These are phyloP conservation scores for Dicorynia guianensis DNA, from an alignment of 306 rosid species.

Conservation along the genomic window DNA sequence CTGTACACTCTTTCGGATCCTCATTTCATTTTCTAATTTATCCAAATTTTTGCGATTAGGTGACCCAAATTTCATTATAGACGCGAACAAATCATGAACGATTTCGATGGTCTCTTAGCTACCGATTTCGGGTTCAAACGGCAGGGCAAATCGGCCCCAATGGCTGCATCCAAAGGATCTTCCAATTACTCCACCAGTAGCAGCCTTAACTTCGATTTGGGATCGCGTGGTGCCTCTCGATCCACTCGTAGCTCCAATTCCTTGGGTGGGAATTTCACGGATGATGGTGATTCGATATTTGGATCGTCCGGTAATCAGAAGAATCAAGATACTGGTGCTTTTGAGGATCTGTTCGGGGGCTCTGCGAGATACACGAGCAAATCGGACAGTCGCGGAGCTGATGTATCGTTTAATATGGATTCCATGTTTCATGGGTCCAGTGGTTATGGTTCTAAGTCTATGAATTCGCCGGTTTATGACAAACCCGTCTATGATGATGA, in stretches of 20 bases:
- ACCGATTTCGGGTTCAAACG: conserved; percentile 80
- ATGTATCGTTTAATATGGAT: conserved; percentile 61
- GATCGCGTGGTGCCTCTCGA: conserved; percentile 54
- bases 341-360: conserved; percentile 63
- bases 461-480: conserved; percentile 66
- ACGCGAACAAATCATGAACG: conserved; percentile 59
- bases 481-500: conserved; percentile 86
- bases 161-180: conserved; percentile 66
- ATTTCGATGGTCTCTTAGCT: conserved; percentile 83
- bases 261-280: conserved; percentile 46
- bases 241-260: conserved; percentile 60
- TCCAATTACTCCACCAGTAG: conserved; percentile 43
- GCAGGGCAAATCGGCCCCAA: conserved; percentile 78
- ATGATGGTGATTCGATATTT: conserved; percentile 58
- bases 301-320: conserved; percentile 45
- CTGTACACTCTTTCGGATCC: background rate
- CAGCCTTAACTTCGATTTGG: conserved; percentile 59
- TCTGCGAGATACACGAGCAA: conserved; percentile 48
- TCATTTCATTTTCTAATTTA: background rate
- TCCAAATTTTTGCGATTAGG: background rate
- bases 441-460: conserved; percentile 51
- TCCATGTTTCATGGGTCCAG: conserved; percentile 53
- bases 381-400: conserved; percentile 51
- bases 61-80: background rate
- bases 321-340: conserved; percentile 44